Base-by-base conservation (phyloP, 768 basidiomycete genomes). In the Chalciporus pseudorubinellus region DNA sequence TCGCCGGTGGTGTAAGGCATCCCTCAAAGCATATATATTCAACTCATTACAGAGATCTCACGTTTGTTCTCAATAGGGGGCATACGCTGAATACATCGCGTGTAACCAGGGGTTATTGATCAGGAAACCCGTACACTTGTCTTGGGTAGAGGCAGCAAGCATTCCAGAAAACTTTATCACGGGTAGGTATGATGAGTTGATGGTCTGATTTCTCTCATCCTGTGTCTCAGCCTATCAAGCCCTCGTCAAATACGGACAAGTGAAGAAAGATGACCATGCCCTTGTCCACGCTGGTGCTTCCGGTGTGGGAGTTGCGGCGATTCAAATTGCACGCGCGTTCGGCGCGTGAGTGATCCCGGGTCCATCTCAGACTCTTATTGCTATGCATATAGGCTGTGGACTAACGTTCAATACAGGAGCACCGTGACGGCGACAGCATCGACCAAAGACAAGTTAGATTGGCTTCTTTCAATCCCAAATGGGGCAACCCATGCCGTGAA, bases 271-370 rank as follows among this genome's bases (percentile, higher is more conserved):
- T 31, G 85, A 92, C 42, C 71, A 87, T 61, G 89, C 92, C 10
- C 78, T 98, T 14, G 77, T 98, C 12, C 95, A 98, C 63, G 92
- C 93, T 18, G 95, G 86, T 7, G 92, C 92, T 3, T 92, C 89
- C 12, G 92, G 94, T 24, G 92, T 97, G 4, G 93, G 93, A 1
- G 67, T 95, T 14, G 86, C 93, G 3, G 90, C 91, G 13, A 90
- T 88, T 44, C 95, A 98, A 69, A 71, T 97, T 18, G 91, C 93
- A 18, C 82, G 89, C 21, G 63, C 78, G 40, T 80, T 77, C 54
- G 82, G 82, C 51, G 89, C 89, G 88, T 91, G 62, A 73, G 87
- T 77, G 9, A 6, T 14, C 46, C 43, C 16, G 40, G 44, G 34
- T 3, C 39, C 19, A 48, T 45, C 51, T 52, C 39, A 28, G 50